Percentiles rank a stretch among this genome's conserved stretches.
Evolutionary conservation across 164 flowering plant genomes (phyloP).

Genomic region (Kingdonia uniflora): DNA sequence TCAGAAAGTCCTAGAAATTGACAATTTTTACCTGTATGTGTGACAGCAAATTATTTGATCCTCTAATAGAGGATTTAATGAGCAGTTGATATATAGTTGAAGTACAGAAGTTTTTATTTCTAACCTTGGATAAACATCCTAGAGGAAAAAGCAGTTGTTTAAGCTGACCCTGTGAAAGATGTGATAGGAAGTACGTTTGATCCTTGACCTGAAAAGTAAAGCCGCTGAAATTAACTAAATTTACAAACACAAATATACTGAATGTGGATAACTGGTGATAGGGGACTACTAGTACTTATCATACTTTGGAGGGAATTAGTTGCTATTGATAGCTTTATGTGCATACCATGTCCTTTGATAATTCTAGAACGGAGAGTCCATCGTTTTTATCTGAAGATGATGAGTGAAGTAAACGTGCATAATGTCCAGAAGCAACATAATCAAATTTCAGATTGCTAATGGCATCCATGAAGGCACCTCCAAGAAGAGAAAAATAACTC

Average conservation of each 20-base stretch:
- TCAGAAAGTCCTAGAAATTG: too few relatives aligned
- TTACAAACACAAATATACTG: too few relatives aligned
- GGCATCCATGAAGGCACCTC: slow-evolving; percentile 95
- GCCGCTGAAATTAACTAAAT: too few relatives aligned
- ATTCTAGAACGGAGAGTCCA: slow-evolving; percentile 42
- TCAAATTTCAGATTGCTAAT: slow-evolving; percentile 66
- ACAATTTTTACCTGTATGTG: too few relatives aligned
- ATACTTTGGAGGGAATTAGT: too few relatives aligned
- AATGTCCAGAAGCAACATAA: slow-evolving; percentile 92
- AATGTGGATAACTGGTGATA: too few relatives aligned
- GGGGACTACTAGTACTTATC: too few relatives aligned
- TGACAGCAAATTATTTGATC: too few relatives aligned
- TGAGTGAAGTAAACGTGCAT: slow-evolving; percentile 73
- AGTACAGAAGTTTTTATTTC: slow-evolving; percentile 5
- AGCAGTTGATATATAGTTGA: too few relatives aligned
- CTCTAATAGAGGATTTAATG: too few relatives aligned
- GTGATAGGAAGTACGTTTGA: slow-evolving; percentile 96
- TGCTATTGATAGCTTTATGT: background rate
- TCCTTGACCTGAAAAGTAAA: slow-evolving; percentile 74
- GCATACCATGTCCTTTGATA: slow-evolving; percentile 75
- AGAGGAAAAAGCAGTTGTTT: slow-evolving; percentile 77
- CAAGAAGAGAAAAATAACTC: slow-evolving; percentile 4
- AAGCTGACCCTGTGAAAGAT: slow-evolving; percentile 80
- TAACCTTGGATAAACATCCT: slow-evolving; percentile 81
- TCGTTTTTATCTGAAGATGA: slow-evolving; percentile 23